Evolutionary conservation across 2,329 filamentous ascomycete species (phyloP).

Genomic region (Microascus cirrosus): DNA sequence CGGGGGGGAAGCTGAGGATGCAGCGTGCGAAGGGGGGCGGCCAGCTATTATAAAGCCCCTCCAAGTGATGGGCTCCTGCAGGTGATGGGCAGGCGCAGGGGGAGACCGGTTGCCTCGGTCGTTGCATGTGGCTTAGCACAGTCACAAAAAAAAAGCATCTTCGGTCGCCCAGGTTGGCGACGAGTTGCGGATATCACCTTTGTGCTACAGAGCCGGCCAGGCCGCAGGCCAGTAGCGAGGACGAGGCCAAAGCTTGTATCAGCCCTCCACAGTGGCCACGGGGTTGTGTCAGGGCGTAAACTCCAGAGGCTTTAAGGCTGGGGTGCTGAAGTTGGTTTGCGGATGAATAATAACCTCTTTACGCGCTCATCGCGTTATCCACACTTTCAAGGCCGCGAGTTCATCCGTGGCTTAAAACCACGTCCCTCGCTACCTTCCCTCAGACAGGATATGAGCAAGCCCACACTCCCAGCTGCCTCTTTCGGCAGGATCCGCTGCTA

Average conservation of each 20-base stretch:
- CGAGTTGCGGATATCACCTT: neutral
- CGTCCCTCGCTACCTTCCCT: too few species aligned
- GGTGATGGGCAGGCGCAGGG: neutral
- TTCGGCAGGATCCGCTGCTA: neutral
- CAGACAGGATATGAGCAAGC: too few species aligned
- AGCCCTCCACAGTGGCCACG: too few species aligned
- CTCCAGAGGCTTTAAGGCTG: too few species aligned
- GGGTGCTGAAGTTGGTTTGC: too few species aligned
- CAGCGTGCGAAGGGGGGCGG: neutral
- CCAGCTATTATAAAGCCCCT: neutral
- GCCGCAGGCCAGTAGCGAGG: neutral
- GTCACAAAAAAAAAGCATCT: neutral
- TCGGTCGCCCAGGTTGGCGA: neutral
- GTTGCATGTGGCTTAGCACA: neutral
- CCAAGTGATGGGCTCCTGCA: neutral
- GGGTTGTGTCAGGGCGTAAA: too few species aligned
- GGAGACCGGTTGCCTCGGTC: neutral
- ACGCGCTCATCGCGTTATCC: too few species aligned
- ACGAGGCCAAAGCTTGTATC: neutral
- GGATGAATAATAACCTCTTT: too few species aligned
- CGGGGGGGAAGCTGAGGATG: neutral
- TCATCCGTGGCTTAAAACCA: too few species aligned
- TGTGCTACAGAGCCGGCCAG: neutral
- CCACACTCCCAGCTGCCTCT: neutral
- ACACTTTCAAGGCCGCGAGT: too few species aligned